These are phyloP conservation scores for Blastosporella zonata DNA, from an alignment of 1,284 basidiomycete genomes.

Conservation along the genomic window DNA sequence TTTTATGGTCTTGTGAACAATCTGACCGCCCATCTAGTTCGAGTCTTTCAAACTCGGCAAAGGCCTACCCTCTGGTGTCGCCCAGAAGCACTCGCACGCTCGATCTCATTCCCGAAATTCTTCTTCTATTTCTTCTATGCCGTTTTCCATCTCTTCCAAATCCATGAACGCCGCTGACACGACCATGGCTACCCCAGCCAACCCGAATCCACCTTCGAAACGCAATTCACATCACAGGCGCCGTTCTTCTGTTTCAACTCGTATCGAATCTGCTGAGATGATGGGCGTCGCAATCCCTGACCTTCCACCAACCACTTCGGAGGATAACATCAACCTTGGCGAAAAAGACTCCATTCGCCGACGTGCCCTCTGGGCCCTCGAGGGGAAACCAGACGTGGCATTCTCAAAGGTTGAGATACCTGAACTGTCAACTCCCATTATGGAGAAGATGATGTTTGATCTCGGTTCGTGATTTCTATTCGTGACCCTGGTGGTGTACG, in stretches of 20 bases:
- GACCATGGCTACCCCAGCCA: slow-evolving; percentile 20
- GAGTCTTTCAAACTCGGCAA: slow-evolving; percentile 61
- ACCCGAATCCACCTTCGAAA: slow-evolving; percentile 39
- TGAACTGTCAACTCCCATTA: slow-evolving; percentile 57
- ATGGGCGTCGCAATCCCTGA: slow-evolving; percentile 75
- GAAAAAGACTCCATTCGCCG: slow-evolving; percentile 77
- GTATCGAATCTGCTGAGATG: slow-evolving; percentile 77
- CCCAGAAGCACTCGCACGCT: slow-evolving; percentile 48
- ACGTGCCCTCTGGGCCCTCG: slow-evolving; percentile 73
- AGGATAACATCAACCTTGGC: slow-evolving; percentile 64
- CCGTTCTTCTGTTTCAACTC: slow-evolving; percentile 81
- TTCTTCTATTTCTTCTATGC: slow-evolving; percentile 33
- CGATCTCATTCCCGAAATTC: slow-evolving; percentile 74
- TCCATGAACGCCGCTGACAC: slow-evolving; percentile 27
- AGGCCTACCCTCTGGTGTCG: slow-evolving; percentile 27
- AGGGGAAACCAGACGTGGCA: slow-evolving; percentile 67
- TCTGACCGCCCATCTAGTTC: slow-evolving; percentile 40
- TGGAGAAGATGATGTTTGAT: slow-evolving; percentile 55
- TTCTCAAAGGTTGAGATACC: slow-evolving; percentile 79
- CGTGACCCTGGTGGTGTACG: background rate
- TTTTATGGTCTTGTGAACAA: background rate
- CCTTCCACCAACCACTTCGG: slow-evolving; percentile 50
- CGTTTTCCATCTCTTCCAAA: slow-evolving; percentile 29
- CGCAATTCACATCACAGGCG: slow-evolving; percentile 77
- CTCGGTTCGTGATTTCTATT: slow-evolving; percentile 48